phyloP scores from a whole-genome alignment of 257 asterid genomes.

The Solanum lycopersicoides region DNA sequence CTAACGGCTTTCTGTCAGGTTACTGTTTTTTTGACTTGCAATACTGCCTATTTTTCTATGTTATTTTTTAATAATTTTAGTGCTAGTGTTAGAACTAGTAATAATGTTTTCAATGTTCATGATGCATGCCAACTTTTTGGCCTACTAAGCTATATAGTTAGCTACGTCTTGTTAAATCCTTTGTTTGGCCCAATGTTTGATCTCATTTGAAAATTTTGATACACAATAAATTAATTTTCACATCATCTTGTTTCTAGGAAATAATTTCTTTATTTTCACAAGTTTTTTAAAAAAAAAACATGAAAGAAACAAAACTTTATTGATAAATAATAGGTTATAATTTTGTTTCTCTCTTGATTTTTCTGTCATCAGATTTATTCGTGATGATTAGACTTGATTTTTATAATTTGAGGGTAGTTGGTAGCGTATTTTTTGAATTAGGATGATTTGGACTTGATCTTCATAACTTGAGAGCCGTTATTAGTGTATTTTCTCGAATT shows the following conservation, averaged over 20 bases:
- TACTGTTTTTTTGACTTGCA: slow-evolving; percentile 15
- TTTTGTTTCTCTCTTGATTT: too few relatives aligned
- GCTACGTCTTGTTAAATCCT: background rate
- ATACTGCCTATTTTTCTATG: background rate
- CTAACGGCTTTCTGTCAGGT: slow-evolving; percentile 30
- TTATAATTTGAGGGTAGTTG: fast-evolving
- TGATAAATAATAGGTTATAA: too few relatives aligned
- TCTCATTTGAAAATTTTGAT: background rate
- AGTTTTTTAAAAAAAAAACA: too few relatives aligned
- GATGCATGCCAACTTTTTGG: background rate
- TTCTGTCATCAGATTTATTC: too few relatives aligned
- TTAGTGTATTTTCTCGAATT: too few relatives aligned
- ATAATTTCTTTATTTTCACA: background rate
- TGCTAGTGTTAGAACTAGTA: background rate
- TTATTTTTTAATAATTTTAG: background rate
- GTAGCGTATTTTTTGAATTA: too few relatives aligned
- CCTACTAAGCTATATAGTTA: background rate
- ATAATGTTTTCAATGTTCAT: background rate
- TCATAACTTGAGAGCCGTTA: too few relatives aligned
- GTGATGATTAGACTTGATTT: too few relatives aligned
- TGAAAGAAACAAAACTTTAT: too few relatives aligned
- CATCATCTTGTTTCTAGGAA: background rate
- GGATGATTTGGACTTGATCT: too few relatives aligned
- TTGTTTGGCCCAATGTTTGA: background rate
- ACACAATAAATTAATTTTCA: background rate